Percentiles rank a stretch among this genome's conserved stretches.
Evolutionary conservation across 1,139 yeast species (phyloP).

Genomic region (Nakaseomyces bracarensis): DNA sequence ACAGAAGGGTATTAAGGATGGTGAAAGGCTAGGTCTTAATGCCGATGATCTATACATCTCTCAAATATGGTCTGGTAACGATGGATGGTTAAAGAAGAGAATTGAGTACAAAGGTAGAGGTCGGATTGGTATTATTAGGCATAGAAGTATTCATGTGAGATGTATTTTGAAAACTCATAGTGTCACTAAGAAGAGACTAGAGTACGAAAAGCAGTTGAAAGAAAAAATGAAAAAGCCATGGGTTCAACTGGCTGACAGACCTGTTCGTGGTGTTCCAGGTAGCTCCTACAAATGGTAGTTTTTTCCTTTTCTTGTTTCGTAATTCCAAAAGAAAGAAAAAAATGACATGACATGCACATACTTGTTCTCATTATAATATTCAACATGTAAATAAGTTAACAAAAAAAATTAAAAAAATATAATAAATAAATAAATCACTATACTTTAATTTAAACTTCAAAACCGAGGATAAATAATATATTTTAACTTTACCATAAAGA

Average conservation of each 20-base stretch:
- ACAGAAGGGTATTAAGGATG: constrained; percentile 64
- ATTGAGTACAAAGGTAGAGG: constrained; percentile 90
- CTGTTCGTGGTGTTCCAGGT: constrained; percentile 39
- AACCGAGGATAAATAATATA: no score
- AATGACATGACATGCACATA: background rate
- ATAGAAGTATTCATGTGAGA: constrained; percentile 72
- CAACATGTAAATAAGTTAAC: background rate
- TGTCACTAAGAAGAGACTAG: constrained; percentile 49
- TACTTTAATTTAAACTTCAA: no score
- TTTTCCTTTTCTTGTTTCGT: constrained; percentile 6
- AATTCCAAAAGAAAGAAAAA: no score
- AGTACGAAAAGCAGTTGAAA: constrained; percentile 47
- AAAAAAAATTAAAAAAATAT: background rate
- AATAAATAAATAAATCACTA: background rate
- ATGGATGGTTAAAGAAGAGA: constrained; percentile 65
- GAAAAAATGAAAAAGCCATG: constrained; percentile 41
- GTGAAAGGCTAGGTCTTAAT: constrained; percentile 49
- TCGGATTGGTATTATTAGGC: constrained; percentile 69
- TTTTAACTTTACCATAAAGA: constrained; percentile 5
- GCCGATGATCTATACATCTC: constrained; percentile 61
- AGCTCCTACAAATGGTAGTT: constrained; percentile 47
- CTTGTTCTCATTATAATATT: background rate
- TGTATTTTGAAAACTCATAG: constrained; percentile 62
- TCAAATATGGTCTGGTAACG: constrained; percentile 89
- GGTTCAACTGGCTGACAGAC: constrained; percentile 36